Percentiles rank a stretch among this genome's conserved stretches.
Evolutionary conservation across 73 alveolate genomes (phyloP).

Genomic region (Paramecium biaurelia): DNA sequence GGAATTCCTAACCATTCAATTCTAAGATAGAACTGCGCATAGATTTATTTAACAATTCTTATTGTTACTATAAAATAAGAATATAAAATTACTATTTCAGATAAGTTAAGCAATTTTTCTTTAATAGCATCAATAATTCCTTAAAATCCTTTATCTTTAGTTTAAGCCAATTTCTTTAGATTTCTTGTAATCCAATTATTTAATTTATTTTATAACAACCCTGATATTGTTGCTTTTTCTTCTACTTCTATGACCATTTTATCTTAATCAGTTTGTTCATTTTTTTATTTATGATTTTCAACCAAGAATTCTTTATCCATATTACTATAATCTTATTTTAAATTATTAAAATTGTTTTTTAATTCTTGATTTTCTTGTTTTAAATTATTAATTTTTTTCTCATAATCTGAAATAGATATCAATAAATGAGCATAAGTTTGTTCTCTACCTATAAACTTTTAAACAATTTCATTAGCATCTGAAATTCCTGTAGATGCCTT

Average conservation of each 20-base stretch:
- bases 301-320: conserved; percentile 43
- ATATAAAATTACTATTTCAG: not conserved
- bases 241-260: not conserved
- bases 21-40: not conserved
- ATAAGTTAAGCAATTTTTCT: conserved; percentile 11
- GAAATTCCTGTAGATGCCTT: conserved; percentile 61
- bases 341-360: not conserved
- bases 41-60: conserved; percentile 20
- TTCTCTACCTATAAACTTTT: conserved; percentile 60
- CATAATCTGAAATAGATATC: conserved; percentile 57
- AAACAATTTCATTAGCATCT: conserved; percentile 59
- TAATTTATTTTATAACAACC: not conserved
- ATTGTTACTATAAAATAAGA: not conserved
- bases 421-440: conserved; percentile 51
- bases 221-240: conserved; percentile 1
- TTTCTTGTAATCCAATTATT: conserved; percentile 6
- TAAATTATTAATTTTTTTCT: conserved; percentile 33
- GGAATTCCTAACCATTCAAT: not conserved
- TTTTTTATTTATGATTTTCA: not conserved
- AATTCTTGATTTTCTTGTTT: conserved; percentile 50
- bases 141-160: not conserved
- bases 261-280: not conserved
- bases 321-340: conserved; percentile 35
- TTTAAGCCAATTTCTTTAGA: not conserved
- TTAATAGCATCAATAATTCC: not conserved